Base-by-base conservation (phyloP, 1,284 basidiomycete species). In the Cutaneotrichosporon sp. region DNA sequence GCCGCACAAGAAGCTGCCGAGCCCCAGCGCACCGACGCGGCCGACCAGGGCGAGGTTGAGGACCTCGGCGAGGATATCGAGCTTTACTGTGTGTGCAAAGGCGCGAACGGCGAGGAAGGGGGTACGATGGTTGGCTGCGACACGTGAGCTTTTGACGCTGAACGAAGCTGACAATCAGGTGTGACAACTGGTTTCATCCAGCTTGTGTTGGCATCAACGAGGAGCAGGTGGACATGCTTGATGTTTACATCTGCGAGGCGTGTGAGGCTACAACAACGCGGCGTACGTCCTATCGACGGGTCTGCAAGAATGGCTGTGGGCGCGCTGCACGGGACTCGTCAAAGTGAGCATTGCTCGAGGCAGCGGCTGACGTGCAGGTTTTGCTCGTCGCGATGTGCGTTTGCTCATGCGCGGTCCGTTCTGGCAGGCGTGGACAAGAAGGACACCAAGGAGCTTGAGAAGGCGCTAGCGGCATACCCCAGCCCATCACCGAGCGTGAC, bases 161-260 rank as follows among this genome's bases (percentile, higher is more conserved):
- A 48, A 64, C 60, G 7, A 12, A 18, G 21, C 41, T 38, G 35
- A 50, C 49, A 30, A 14, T 1, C 42, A 70, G 69, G 26, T 75
- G 73, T 52, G 67, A 73, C 39, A 63, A 68, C 46, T 75, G 73
- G 73, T 75, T 65, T 41, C 72, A 74, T 51, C 63, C 72, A 1
- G 36, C 23, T 22, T 75, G 73, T 49, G 59, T 72, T 13, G 65
- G 61, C 2, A 41, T 75, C 23, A 48, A 56, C 21, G 67, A 68
- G 37, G 59, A 66, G 4, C 61, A 67, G 46, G 56, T 72, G 15
- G 65, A 67, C 17, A 49, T 66, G 40, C 41, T 75, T 10, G 72
- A 72, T 55, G 60, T 62, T 12, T 75, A 66, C 54, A 68, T 73
- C 33, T 75, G 73, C 50, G 52, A 60, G 17, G 55, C 53, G 23